Base-by-base conservation (phyloP, 768 basidiomycete species). In the Boletellus emodensis region DNA sequence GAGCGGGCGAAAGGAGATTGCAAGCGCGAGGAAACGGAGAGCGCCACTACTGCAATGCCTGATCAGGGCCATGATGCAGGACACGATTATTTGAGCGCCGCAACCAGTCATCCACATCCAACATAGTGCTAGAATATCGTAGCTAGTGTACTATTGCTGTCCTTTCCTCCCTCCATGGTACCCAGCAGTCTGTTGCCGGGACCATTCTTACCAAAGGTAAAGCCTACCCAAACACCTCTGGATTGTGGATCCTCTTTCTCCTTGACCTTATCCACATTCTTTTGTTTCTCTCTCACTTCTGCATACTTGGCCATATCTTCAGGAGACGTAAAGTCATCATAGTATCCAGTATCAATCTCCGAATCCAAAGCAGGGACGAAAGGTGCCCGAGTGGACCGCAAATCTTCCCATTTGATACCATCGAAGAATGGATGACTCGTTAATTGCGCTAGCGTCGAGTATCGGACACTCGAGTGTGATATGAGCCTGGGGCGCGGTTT, bases 231-330 rank as follows among this genome's bases (percentile, higher is more conserved):
- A 38, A 92, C 87, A 5, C 90, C 90, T 42, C 90, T 72, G 2
- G 76, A 67, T 58, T 79, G 71, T 3, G 76, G 67, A 52, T 91
- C 90, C 4, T 90, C 91, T 67, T 89, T 89, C 74, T 98, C 95
- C 68, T 79, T 83, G 15, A 97, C 90, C 49, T 80, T 80, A 22
- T 95, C 95, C 22, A 99, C 94, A 64, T 97, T 94, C 61, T 72
- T 75, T 71, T 97, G 94, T 71, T 98, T 99, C 75, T 96, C 96
- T 69, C 89, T 83, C 7, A 99, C 96, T 68, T 99, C 95, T 11
- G 94, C 92, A 64, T 98, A 98, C 72, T 98, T 98, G 44, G 91
- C 93, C 94, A 97, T 97, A 64, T 98, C 95, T 51, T 94, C 90
- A 4, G 79, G 72, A 4, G 81, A 86, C 2, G 85, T 85, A 66